Evolutionary conservation across 257 asterid genomes (phyloP), one percentile per base, ranked within the genome.

Genomic region (Rehmannia glutinosa): DNA sequence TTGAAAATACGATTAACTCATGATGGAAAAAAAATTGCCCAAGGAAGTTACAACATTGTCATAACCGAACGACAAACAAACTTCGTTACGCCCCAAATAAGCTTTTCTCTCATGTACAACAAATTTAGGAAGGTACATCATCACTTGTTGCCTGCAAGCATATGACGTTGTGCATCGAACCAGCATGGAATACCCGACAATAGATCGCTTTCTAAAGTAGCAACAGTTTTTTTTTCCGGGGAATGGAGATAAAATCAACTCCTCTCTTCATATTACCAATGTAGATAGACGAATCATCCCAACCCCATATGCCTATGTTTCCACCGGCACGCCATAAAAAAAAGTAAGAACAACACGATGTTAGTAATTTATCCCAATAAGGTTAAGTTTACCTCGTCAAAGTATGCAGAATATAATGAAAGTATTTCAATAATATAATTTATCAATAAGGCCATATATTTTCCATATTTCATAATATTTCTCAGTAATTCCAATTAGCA

Each of bases 231-330:
- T 51, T 79, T 70, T 73, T 68, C 15, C 30, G 65, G 0, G 69
- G 61, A 39, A 82, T 78, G 15, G 89, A 84, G 66, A 92, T 80
- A 19, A 84, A 67, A 76, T 88, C 96, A 12, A 86, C 83, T 68
- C 88, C 92, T 75, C 89, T 90, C 64, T 75, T 80, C 92, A 83
- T 77, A 68, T 90, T 88, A 45, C 99, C 99, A 4, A 85, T 82
- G 82, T 73, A 88, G 68, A 93, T 74, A 21, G 80, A 80, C 8
- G 97, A 86, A 77, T 93, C 97, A 64, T 93, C 99, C 99, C 97
- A 93, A 66, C 98, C 96, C 98, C 98, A 92, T 71, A 78, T 56
- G 64, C 89, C 97, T 75, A 96, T 92, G 90, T 23, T 58, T 70
- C 51, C 50, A 63, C 52, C 71, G 39, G 49, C 41, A 46, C 12